Percentiles rank a stretch among this genome's conserved stretches.
Conservation (phyloP, 2,329 filamentous ascomycete species). For the Diaporthe batatas region DNA sequence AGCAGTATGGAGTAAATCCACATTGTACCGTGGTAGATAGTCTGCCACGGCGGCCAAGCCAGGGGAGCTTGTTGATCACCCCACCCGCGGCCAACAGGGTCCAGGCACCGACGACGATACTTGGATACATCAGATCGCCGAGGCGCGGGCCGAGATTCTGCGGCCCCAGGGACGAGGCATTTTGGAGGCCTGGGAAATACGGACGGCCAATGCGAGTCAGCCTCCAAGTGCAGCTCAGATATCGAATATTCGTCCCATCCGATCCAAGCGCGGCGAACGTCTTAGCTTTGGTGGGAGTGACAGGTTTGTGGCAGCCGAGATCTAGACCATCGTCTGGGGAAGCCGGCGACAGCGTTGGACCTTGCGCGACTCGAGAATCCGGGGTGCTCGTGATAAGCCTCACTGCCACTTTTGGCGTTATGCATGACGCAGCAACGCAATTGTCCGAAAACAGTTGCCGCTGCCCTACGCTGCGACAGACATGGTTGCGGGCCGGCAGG, state of each 20-base stretch:
- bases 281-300: slow-evolving; percentile 22
- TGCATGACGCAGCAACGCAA: slow-evolving; percentile 31
- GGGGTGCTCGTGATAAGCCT: slow-evolving; percentile 29
- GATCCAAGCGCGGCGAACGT: slow-evolving; percentile 26
- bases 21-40: background rate
- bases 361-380: slow-evolving; percentile 23
- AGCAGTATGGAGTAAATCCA: background rate
- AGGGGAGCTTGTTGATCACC: slow-evolving; percentile 27
- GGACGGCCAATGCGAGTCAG: background rate
- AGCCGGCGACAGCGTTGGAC: slow-evolving; percentile 16
- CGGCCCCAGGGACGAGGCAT: background rate
- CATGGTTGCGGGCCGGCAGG: slow-evolving; percentile 30
- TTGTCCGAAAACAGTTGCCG: slow-evolving; percentile 31
- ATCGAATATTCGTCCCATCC: slow-evolving; percentile 1
- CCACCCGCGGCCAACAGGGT: slow-evolving; percentile 28
- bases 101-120: slow-evolving; percentile 22
- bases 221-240: background rate
- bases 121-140: slow-evolving; percentile 20
- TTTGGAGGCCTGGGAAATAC: background rate
- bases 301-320: slow-evolving; percentile 11
- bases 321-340: slow-evolving; percentile 27
- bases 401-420: slow-evolving; percentile 34
- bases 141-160: slow-evolving; percentile 22
- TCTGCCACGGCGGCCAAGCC: slow-evolving; percentile 19
- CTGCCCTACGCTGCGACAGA: slow-evolving; percentile 21